A percentile compares a stretch with the other conserved stretches of the same genome.
phyloP scores from a whole-genome alignment of 495 filamentous ascomycete genomes.

The Penicillium waksmanii region DNA sequence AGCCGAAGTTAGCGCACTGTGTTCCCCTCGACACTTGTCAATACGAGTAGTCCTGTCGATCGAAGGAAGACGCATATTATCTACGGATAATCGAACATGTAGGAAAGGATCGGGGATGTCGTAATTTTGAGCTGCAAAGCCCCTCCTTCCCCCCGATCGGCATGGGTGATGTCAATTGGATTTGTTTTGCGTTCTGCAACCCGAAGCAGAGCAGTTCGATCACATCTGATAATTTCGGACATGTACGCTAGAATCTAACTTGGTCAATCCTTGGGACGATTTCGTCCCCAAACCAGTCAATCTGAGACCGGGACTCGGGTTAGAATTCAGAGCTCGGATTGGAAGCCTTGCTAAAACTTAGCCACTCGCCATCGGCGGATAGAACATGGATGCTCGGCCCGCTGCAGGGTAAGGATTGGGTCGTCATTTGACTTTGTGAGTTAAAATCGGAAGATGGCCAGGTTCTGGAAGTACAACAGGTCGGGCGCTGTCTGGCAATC shows the following conservation, averaged over 20 bases:
- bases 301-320: neutral
- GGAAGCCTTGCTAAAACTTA: neutral
- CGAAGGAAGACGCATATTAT: neutral
- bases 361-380: slow-evolving; percentile 8
- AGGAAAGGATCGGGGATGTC: neutral
- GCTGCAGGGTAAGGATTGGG: slow-evolving; percentile 22
- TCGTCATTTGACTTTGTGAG: slow-evolving; percentile 18
- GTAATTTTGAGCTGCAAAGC: neutral
- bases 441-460: slow-evolving; percentile 14
- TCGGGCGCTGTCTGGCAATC: slow-evolving; percentile 10
- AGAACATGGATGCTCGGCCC: slow-evolving; percentile 30
- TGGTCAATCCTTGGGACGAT: neutral
- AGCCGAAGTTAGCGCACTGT: too few species aligned
- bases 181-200: neutral
- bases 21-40: too few species aligned
- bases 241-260: neutral
- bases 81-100: neutral
- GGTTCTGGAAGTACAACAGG: slow-evolving; percentile 19
- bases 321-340: neutral
- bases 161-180: neutral
- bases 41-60: neutral
- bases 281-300: neutral
- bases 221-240: neutral
- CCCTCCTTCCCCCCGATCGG: neutral
- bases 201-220: neutral